Evolutionary conservation across 2,329 filamentous ascomycete genomes (phyloP), one percentile per base, ranked within the genome.

Genomic region (Xylariaceae sp.): DNA sequence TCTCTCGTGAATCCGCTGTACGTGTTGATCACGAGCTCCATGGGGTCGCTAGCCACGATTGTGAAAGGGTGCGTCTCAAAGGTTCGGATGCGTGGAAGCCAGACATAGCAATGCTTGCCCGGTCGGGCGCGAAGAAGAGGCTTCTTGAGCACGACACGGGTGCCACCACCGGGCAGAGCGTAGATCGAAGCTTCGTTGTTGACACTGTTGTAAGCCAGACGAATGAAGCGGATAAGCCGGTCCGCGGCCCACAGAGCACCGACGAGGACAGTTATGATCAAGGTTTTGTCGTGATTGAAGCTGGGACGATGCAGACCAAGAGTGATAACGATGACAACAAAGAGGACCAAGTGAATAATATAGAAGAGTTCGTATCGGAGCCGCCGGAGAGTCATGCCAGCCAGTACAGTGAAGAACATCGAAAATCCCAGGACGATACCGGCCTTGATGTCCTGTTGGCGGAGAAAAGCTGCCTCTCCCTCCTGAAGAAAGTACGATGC

Each of bases 11-110:
- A 80, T 5, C 75, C 75, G 44, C 74, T 65, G 40, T 74, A 65
- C 0, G 74, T 67, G 31, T 68, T 64, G 33, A 80, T 65, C 15
- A 80, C 65, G 31, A 80, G 73, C 55, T 80, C 73, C 19, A 75
- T 47, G 0, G 72, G 68, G 19, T 66, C 53, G 12, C 61, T 64
- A 15, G 63, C 55, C 15, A 70, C 69, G 31, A 80, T 72, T 2
- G 76, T 80, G 44, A 81, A 81, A 0, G 77, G 77, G 40, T 83
- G 78, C 2, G 70, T 75, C 53, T 81, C 72, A 13, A 70, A 57
- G 2, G 59, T 44, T 8, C 76, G 68, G 30, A 81, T 64, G 4
- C 58, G 58, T 0, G 77, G 78, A 5, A 81, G 67, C 74, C 75
- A 81, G 19, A 82, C 53, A 46, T 78, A 80, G 44, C 72, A 75